A percentile compares a stretch with the other conserved stretches of the same genome.
These are phyloP conservation scores for Ophiostoma sp. DNA, from an alignment of 2,329 filamentous ascomycete genomes.

Conservation along the genomic window DNA sequence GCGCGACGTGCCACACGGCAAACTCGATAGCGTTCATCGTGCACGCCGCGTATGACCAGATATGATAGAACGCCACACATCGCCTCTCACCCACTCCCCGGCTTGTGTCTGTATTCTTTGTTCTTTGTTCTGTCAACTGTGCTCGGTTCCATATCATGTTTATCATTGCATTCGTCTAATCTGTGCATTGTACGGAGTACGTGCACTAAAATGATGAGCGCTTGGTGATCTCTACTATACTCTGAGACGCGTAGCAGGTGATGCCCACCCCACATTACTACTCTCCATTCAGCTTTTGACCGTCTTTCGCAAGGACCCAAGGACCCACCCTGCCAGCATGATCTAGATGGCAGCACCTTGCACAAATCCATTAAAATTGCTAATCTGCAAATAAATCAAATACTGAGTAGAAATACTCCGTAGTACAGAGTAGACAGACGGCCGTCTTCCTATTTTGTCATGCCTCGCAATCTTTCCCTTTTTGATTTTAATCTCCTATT, in stretches of 20 bases:
- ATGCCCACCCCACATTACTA: not conserved
- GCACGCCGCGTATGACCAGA: not conserved
- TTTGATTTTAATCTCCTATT: not conserved
- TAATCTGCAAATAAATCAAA: not conserved
- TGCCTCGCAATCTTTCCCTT: not conserved
- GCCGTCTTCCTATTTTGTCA: slow-evolving; percentile 4
- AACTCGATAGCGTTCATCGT: not conserved
- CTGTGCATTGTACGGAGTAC: no score
- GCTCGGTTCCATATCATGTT: no score
- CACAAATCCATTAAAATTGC: not conserved
- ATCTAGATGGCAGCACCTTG: not conserved
- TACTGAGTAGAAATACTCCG: not conserved
- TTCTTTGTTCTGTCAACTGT: no score
- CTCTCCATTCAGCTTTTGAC: slow-evolving; percentile 1
- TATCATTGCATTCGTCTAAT: no score
- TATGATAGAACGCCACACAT: not conserved
- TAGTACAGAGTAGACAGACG: not conserved
- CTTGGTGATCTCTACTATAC: not conserved
- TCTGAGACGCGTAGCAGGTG: no score
- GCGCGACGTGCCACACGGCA: not conserved
- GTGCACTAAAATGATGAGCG: not conserved
- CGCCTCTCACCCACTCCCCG: not conserved
- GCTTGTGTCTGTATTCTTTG: not conserved
- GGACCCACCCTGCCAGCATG: not conserved
- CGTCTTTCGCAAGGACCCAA: not conserved